These are phyloP conservation scores for Quillaja saponaria DNA, from an alignment of 306 rosid species.

Conservation along the genomic window DNA sequence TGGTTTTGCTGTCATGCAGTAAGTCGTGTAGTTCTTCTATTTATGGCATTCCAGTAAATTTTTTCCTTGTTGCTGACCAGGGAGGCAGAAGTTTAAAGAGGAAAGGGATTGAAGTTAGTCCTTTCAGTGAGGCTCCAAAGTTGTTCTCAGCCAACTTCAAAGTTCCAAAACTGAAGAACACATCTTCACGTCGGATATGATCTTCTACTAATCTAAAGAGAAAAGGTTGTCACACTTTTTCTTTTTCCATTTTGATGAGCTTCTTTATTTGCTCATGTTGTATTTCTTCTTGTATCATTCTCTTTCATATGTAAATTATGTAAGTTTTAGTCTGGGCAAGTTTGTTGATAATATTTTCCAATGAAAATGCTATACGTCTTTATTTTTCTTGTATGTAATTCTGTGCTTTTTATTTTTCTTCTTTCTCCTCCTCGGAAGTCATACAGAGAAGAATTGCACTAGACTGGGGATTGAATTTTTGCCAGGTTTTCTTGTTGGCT, in stretches of 20 bases:
- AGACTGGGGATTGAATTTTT: no score
- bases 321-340: slow-evolving; percentile 15
- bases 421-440: no score
- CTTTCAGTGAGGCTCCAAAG: slow-evolving; percentile 46
- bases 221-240: background rate
- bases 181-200: slow-evolving; percentile 27
- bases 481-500: no score
- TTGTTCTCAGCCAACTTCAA: slow-evolving; percentile 68
- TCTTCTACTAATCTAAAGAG: background rate
- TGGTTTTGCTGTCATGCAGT: background rate
- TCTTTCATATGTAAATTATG: slow-evolving; percentile 39
- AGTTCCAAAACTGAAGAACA: slow-evolving; percentile 76
- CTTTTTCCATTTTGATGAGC: slow-evolving; percentile 2
- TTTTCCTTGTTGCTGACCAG: slow-evolving; percentile 38
- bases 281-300: slow-evolving; percentile 1
- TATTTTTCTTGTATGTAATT: no score
- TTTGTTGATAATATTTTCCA: slow-evolving; percentile 13
- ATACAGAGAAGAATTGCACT: no score
- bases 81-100: slow-evolving; percentile 54
- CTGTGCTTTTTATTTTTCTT: no score
- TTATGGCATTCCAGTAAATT: background rate
- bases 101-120: slow-evolving; percentile 39
- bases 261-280: slow-evolving; percentile 2
- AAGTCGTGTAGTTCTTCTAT: background rate
- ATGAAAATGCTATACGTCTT: background rate